Percentiles rank a stretch among this genome's conserved stretches.
Conservation (phyloP, 1,284 basidiomycete genomes). For the Ganoderma lingzhi region DNA sequence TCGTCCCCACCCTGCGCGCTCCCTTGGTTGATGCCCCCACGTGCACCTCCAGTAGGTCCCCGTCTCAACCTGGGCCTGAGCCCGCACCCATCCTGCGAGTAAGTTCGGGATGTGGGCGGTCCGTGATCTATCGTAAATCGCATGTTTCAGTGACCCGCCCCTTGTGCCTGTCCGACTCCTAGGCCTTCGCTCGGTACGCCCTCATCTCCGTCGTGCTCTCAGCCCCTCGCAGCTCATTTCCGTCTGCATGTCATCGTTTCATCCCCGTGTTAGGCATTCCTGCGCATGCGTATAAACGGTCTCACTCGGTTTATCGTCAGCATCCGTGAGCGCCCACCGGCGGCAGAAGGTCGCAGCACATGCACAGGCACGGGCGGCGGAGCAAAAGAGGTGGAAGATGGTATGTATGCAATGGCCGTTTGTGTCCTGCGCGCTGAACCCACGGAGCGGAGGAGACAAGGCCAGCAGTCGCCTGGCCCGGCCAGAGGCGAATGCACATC, state of each 20-base stretch:
- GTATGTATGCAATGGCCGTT: background rate
- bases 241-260: background rate
- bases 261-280: conserved; percentile 29
- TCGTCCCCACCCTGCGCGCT: conserved; percentile 32
- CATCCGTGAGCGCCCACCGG: conserved; percentile 22
- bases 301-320: conserved; percentile 30
- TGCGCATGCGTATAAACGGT: conserved; percentile 33
- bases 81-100: background rate
- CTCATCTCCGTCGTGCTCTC: background rate
- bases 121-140: background rate
- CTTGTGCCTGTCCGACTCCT: background rate
- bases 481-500: background rate
- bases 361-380: background rate
- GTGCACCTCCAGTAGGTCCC: conserved; percentile 27
- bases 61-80: background rate
- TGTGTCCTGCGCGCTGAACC: background rate
- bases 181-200: conserved; percentile 32
- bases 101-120: background rate
- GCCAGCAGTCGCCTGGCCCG: background rate
- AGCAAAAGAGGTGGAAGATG: background rate
- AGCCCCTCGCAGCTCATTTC: background rate
- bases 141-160: background rate
- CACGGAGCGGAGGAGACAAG: background rate
- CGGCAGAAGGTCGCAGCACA: conserved; percentile 14
- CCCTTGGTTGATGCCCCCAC: conserved; percentile 33